Evolutionary conservation across 208 protist genomes (phyloP), one percentile per base, ranked within the genome.

Genomic region (Trypanosoma theileri): DNA sequence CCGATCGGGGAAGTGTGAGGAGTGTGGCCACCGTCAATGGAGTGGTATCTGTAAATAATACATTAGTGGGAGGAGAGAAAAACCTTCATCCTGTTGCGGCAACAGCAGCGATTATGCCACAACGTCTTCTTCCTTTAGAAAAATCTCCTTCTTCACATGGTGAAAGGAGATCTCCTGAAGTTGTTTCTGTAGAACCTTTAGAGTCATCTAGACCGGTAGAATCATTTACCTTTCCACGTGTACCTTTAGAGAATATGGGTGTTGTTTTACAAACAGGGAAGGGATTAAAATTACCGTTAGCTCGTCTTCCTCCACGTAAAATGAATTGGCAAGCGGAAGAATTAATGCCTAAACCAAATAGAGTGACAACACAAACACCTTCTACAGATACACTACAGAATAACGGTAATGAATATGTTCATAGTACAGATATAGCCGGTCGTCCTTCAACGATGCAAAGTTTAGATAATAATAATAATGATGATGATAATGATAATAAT

Each of bases 321-420:
- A 55, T 60, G 4, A 66, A 51, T 28, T 40, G 6, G 19, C 22
- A 16, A 3, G 41, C 13, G 4, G 52, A 28, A 3, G 0, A 7
- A 54, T 14, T 66, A 40, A 66, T 73, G 67, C 67, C 67, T 12
- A 56, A 59, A 57, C 51, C 67, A 35, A 26, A 45, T 26, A 26
- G 1, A 52, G 8, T 59, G 17, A n/a, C 0, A n/a, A 31, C 14
- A 19, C 4, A 8, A 69, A 31, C 44, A 16, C 40, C 64, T 53
- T 31, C 19, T 17, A 19, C 4, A 1, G 9, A 26, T 41, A 41
- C 13, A 35, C 28, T 8, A 6, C 28, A 35, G 6, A 35, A 35
- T 35, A 35, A 35, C 6, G 28, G 6, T 35, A 9, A 48, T 48
- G 16, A n/a, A 48, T 48, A 14, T n/a, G 9, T 9, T 48, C 10